A percentile compares a stretch with the other conserved stretches of the same genome.
phyloP scores from a whole-genome alignment of 768 basidiomycete genomes.

The Panellus pusillus region DNA sequence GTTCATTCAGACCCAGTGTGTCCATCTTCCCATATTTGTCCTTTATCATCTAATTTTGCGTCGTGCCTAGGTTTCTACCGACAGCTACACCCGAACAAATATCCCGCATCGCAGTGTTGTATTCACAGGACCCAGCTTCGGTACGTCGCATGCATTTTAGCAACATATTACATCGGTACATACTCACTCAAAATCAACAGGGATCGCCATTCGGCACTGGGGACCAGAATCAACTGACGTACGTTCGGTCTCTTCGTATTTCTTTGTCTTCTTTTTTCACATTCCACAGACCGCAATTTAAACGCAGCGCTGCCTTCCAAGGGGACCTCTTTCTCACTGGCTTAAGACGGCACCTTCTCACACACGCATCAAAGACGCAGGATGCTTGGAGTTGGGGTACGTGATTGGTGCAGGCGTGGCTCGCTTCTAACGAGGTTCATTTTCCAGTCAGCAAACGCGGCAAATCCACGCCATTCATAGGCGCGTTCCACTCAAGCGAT shows the following conservation, averaged over 20 bases:
- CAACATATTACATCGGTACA: too few relatives aligned
- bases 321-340: conserved; percentile 38
- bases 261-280: neutral
- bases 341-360: conserved; percentile 34
- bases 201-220: conserved; percentile 12
- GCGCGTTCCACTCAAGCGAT: neutral
- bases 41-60: neutral
- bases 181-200: neutral
- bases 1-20: too few relatives aligned
- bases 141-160: neutral
- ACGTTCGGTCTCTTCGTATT: neutral
- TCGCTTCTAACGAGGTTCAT: neutral
- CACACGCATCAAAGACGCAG: conserved; percentile 31
- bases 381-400: conserved; percentile 35
- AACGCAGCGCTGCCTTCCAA: conserved; percentile 37
- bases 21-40: too few relatives aligned
- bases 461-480: neutral
- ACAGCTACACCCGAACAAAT: neutral
- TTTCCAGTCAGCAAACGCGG: conserved; percentile 1
- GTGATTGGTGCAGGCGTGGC: conserved; percentile 8
- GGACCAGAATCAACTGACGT: neutral
- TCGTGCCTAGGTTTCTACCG: neutral
- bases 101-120: neutral
- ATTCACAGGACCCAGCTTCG: neutral
- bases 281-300: conserved; percentile 35